phyloP scores from a whole-genome alignment of 1,284 basidiomycete species.

The Neonothopanus nambi region DNA sequence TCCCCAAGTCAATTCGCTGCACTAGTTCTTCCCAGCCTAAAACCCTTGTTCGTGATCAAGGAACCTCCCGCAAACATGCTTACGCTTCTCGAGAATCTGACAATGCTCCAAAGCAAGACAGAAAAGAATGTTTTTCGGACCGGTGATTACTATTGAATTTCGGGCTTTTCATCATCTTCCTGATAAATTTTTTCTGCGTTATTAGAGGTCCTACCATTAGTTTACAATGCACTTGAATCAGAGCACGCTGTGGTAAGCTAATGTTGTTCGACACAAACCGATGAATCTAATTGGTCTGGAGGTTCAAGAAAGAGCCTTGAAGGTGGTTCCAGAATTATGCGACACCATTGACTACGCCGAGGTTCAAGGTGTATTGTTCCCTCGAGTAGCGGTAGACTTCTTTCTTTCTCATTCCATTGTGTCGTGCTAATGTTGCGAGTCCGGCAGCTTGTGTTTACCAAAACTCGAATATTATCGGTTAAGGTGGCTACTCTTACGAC shows the following conservation, averaged over 20 bases:
- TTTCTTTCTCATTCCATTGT: not conserved
- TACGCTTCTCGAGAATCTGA: conserved; percentile 87
- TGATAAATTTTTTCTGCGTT: too few relatives aligned
- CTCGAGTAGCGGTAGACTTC: not conserved
- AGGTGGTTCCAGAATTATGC: conserved; percentile 83
- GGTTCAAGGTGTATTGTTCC: conserved; percentile 73
- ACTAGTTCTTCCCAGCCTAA: conserved; percentile 84
- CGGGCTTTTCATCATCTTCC: not conserved
- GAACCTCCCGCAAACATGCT: conserved; percentile 98
- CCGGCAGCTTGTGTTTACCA: conserved; percentile 80
- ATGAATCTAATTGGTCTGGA: conserved; percentile 27
- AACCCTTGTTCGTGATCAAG: conserved; percentile 87
- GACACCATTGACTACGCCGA: conserved; percentile 94
- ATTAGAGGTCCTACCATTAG: conserved; percentile 94
- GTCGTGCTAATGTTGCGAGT: not conserved
- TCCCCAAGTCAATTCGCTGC: conserved; percentile 81
- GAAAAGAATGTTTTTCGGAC: conserved; percentile 86
- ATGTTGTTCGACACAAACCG: not conserved
- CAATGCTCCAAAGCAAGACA: conserved; percentile 88
- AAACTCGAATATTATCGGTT: conserved; percentile 82
- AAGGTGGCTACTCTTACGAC: conserved; percentile 90
- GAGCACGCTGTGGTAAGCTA: conserved; percentile 76
- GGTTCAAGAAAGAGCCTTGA: conserved; percentile 92
- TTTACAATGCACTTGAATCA: conserved; percentile 94
- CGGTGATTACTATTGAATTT: conserved; percentile 53